Percentiles rank a stretch among this genome's conserved stretches.
Conservation (phyloP, 164 flowering plant genomes). For the Sedum album region DNA sequence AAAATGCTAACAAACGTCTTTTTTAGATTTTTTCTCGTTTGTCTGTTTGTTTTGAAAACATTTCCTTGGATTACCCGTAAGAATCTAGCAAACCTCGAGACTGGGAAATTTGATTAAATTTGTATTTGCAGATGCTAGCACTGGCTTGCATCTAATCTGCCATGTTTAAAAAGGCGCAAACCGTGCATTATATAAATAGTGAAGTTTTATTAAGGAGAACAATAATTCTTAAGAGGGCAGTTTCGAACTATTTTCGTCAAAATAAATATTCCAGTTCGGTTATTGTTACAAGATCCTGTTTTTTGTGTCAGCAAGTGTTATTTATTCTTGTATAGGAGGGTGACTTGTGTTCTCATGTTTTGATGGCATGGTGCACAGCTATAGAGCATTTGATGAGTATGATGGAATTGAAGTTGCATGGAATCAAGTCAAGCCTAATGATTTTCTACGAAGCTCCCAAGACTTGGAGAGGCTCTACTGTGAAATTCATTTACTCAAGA, state of each 20-base stretch:
- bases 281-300: slow-evolving; percentile 2
- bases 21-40: background rate
- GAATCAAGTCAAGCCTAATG: slow-evolving; percentile 53
- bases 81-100: background rate
- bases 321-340: background rate
- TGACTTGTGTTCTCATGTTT: background rate
- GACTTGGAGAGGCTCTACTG: slow-evolving; percentile 60
- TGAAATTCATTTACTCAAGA: slow-evolving; percentile 59
- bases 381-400: slow-evolving; percentile 59
- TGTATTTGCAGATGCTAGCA: background rate
- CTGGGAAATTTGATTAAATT: background rate
- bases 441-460: slow-evolving; percentile 50
- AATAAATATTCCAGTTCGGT: background rate
- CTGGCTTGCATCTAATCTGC: background rate
- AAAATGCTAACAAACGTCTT: background rate
- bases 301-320: background rate
- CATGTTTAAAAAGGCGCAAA: background rate
- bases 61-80: no score
- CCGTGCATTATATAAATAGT: background rate
- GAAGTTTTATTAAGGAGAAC: background rate
- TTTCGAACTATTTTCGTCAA: background rate
- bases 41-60: background rate
- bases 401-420: slow-evolving; percentile 66
- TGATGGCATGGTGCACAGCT: slow-evolving; percentile 28
- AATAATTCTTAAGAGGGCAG: background rate